Evolutionary conservation across 179 eudicot species (phyloP), one percentile per base, ranked within the genome.

Genomic region (Beta lomatogona): DNA sequence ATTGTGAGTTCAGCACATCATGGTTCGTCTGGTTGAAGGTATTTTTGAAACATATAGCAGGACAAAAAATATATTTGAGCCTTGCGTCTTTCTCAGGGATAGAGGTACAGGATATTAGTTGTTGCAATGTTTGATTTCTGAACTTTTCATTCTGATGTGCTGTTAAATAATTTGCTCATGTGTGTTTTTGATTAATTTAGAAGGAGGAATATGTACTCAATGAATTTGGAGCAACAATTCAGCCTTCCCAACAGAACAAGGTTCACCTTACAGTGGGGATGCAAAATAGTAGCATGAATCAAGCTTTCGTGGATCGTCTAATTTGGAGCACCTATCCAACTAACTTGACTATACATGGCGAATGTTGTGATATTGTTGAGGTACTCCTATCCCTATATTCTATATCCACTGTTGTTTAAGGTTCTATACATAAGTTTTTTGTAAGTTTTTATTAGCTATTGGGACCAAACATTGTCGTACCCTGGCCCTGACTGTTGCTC

Each of bases 1-100:
- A 4, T 15, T 4, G 16, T 3, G 48, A 22, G 7, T 48, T 21
- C 28, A 12, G 70, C 69, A 46, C 68, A 13, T 25, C 65, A 60
- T 45, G 77, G 77, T 59, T 79, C 46, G 28, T 59, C 65, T 48
- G 19, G 31, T 46, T 79, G 21, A 71, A n/a, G 59, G 64, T 41
- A 5, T 71, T 71, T 13, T 22, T 79, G 2, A 10, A 57, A 14
- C 46, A n/a, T 1, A 52, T 59, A 22, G 10, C 14, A n/a, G 70
- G 57, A 45, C 1, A 5, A 28, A 10, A 13, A 7, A 22, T 57
- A 36, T 44, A 21, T 31, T 12, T 25, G 4, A 14, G 8, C 55
- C 63, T 25, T 15, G 6, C 0, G 0, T 16, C 66, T 52, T 3
- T 1, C 6, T 5, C 4, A 22, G 36, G 50, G 31, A 6, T 50